Percentiles rank a stretch among this genome's conserved stretches.
These are phyloP conservation scores for Clitopilus hobsonii DNA, from an alignment of 768 basidiomycete genomes.

Conservation along the genomic window DNA sequence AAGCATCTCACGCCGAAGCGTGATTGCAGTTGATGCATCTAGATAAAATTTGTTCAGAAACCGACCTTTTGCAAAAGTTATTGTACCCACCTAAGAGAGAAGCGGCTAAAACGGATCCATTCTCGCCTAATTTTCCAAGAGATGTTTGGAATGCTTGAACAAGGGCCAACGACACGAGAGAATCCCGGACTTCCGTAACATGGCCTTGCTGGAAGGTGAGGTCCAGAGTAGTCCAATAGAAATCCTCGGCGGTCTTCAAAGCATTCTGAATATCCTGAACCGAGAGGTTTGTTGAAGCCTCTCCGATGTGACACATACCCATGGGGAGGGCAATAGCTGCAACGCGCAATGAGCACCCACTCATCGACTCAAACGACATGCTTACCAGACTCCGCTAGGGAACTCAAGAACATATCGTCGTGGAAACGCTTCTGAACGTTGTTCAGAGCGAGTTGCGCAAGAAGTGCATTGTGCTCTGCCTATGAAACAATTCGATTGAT, in stretches of 20 bases:
- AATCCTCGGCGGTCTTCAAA: conserved; percentile 62
- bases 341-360: conserved; percentile 2
- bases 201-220: conserved; percentile 53
- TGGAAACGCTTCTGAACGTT: conserved; percentile 75
- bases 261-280: conserved; percentile 54
- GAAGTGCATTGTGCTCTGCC: conserved; percentile 72
- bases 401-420: conserved; percentile 86
- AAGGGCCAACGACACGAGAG: conserved; percentile 63
- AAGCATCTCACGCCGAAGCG: conserved; percentile 80
- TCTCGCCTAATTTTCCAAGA: conserved; percentile 54
- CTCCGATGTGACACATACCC: conserved; percentile 55
- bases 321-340: conserved; percentile 82
- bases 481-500: too few relatives aligned
- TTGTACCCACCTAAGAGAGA: conserved; percentile 60
- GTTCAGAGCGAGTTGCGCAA: conserved; percentile 76
- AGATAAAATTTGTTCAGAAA: not conserved
- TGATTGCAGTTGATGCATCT: conserved; percentile 77
- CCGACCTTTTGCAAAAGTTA: too few relatives aligned
- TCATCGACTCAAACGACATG: not conserved
- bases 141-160: conserved; percentile 78
- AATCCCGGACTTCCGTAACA: conserved; percentile 70
- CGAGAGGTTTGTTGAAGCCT: conserved; percentile 32
- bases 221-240: conserved; percentile 63
- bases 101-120: conserved; percentile 52
- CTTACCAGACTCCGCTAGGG: conserved; percentile 83